phyloP scores from a whole-genome alignment of 2,329 filamentous ascomycete species.

The Aspergillus quadrilineatus region DNA sequence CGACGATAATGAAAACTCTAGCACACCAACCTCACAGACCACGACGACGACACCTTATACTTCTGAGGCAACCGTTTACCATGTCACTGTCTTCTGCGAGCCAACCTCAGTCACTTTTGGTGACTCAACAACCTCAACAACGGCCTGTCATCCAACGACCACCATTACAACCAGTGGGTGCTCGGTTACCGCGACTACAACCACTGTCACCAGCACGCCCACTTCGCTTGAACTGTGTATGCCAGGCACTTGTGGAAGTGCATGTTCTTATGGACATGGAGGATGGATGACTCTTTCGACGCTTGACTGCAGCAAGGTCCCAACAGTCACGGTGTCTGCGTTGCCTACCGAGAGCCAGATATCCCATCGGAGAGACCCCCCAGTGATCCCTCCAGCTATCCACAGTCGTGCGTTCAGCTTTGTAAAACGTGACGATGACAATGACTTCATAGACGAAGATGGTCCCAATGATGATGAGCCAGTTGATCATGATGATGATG shows the following conservation, averaged over 20 bases:
- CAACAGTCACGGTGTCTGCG: background rate
- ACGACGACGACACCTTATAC: background rate
- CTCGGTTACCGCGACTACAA: slow-evolving; percentile 8
- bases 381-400: background rate
- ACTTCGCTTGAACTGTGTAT: background rate
- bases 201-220: slow-evolving; percentile 1
- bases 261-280: background rate
- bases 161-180: slow-evolving; percentile 7
- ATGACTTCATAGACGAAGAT: background rate
- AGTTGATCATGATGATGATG: too few relatives aligned
- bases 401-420: background rate
- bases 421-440: background rate
- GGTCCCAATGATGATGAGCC: background rate
- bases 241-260: background rate
- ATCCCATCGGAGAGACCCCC: background rate
- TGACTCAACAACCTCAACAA: background rate
- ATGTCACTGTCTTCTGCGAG: slow-evolving; percentile 4
- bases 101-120: background rate
- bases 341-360: background rate
- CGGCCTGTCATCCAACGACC: slow-evolving; percentile 2
- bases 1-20: background rate
- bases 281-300: background rate
- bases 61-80: background rate
- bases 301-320: background rate
- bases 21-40: background rate